Evolutionary conservation across 2,329 filamentous ascomycete genomes (phyloP), one percentile per base, ranked within the genome.

Genomic region (Cephalotrichum gorgonifer): DNA sequence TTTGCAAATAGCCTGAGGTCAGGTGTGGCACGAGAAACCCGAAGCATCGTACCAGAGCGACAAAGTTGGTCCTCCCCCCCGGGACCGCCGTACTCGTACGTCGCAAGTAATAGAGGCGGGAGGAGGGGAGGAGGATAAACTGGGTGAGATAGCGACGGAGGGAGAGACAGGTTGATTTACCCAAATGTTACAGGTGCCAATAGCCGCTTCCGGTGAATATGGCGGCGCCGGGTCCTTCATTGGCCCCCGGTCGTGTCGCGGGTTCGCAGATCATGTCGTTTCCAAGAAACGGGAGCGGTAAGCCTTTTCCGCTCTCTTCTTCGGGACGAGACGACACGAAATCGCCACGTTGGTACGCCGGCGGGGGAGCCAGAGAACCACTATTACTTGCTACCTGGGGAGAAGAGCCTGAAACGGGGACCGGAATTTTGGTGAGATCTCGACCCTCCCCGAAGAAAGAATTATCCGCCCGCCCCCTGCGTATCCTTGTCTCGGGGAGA

Each of bases 151-250:
- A 28, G 3, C 15, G 25, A 43, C 26, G 26, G 43, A 30, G 43
- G 30, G 25, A 17, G 44, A 17, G 11, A 33, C 35, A 35, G 25
- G 31, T 17, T 22, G 28, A 33, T 33, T 38, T 30, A 46, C 8
- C 28, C 44, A 28, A 17, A 17, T 33, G 44, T 46, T 46, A 46
- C 44, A 46, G 44, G 44, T 46, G 44, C 44, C 17, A 46, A 46
- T 46, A 46, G 30, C 44, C 44, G 15, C 27, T 33, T 22, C 28
- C 17, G 30, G 22, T 35, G 44, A 31, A n/a, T n/a, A n/a, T n/a
- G n/a, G n/a, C n/a, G n/a, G n/a, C n/a, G n/a, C n/a, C n/a, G 44
- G 30, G 7, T 20, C 20, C 15, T 3, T 23, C 30, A 46, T 46
- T 46, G 44, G 44, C 26, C 17, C 44, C 25, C n/a, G 14, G n/a